Base-by-base conservation (phyloP, 805 yeast species). In the Yamadazyma nakazawae region DNA sequence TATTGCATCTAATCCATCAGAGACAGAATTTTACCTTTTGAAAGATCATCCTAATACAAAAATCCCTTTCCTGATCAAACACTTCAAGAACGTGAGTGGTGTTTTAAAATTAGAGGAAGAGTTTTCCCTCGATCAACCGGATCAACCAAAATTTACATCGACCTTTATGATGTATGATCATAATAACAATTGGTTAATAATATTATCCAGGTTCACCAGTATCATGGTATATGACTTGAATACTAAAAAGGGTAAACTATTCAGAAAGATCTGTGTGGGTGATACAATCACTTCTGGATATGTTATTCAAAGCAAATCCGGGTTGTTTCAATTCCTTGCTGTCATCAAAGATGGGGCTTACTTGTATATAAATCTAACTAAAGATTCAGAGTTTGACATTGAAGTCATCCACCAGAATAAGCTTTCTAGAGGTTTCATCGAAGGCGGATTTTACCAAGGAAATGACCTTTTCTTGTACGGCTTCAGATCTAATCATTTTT, bases 401-500 rank as follows among this genome's bases (percentile, higher is more conserved):
- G 43, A 44, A 12, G 39, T 52, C 12, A 54, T 75, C 10, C 84
- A 78, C 43, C 73, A 80, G 17, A 88, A 87, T 61, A 81, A 80
- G 54, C 64, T 86, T 7, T 76, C 87, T 32, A 79, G 81, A 51
- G 96, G 97, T 0, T 85, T 85, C 50, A 65, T 92, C 11, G 97
- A 92, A 63, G 96, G 96, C 0, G 80, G 84, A 0, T 73, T 69
- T 47, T 60, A 75, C 21, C 54, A 66, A 10, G 49, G 62, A 10
- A 55, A 64, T 12, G 71, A 74, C 10, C 64, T 84, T 34, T 63
- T 86, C 2, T 63, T 87, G 2, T 88, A 80, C 62, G 98, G 98
- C 1, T 92, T 94, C 73, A 81, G 82, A 54, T 88, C 94, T 1
- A 84, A 84, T 42, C 68, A 76, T 42, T 90, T 92, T 58, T 85